Base-by-base conservation (phyloP, 2,329 filamentous ascomycete genomes). In the Colletotrichum costaricense region DNA sequence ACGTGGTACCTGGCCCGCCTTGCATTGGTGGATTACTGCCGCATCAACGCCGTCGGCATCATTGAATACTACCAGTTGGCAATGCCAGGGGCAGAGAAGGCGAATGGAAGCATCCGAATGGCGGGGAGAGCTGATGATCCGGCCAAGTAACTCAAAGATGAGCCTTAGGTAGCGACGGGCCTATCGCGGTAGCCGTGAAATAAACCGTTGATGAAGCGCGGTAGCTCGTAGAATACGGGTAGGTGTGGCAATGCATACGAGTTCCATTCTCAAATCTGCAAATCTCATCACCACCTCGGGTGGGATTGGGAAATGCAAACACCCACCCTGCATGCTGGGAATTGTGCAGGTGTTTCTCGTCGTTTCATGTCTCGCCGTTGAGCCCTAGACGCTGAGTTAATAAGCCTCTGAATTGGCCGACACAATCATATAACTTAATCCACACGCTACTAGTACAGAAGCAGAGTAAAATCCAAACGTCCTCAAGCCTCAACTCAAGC, bases 71-170 rank as follows among this genome's bases (percentile, higher is more conserved):
- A 49, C 42, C 11, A 49, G 42, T 49, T 9, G 42, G 8, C 19
- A 33, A 52, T 60, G 55, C 56, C 56, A 73, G 71, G 70, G 60
- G 70, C 35, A 35, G 24, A 59, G 60, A 63, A 62, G 66, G 56
- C 62, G 49, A 70, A 49, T 66, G 67, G 70, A 73, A 70, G 70
- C 55, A 73, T 62, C 67, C 67, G 67, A 73, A 70, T 60, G 70
- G 60, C 60, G 70, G 71, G 67, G 67, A 22, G 35, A 38, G 16
- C 33, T 49, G 46, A 68, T 54, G 62, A 42, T 62, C 63, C n/a
- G 22, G n/a, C 42, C 12, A 38, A 49, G 33, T 24, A 49, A 19
- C 63, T 46, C 24, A 33, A 46, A 60, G 16, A 28, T 8, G 63
- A 46, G 56, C 46, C 16, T 49, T 6, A 42, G 38, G 22, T 57